Conservation (phyloP, 2,329 filamentous ascomycete genomes). For the Fusarium siculi region DNA sequence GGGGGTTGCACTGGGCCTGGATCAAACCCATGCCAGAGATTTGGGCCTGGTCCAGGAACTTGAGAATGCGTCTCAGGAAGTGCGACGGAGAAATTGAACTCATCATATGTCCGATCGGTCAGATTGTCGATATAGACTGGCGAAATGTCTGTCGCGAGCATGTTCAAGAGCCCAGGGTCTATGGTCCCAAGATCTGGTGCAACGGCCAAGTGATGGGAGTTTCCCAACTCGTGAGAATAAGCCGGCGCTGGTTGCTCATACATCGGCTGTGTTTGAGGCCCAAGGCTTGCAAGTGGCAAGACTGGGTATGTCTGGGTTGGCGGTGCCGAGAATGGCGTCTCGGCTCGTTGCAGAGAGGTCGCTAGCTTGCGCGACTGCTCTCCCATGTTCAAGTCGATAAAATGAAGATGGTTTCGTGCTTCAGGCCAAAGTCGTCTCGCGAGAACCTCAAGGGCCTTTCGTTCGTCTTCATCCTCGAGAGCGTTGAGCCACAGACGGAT, state of each 20-base stretch:
- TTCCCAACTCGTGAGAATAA: rapidly evolving
- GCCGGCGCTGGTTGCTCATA: neutral
- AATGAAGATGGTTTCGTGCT: constrained; percentile 12
- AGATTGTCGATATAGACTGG: neutral
- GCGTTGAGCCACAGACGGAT: constrained; percentile 28
- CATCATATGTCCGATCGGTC: neutral
- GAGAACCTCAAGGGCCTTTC: constrained; percentile 10
- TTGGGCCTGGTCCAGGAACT: rapidly evolving
- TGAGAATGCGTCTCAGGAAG: rapidly evolving
- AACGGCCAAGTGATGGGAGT: rapidly evolving
- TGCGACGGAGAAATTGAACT: rapidly evolving
- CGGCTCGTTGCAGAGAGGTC: neutral
- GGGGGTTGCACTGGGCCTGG: neutral
- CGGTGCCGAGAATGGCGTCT: rapidly evolving
- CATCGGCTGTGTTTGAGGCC: rapidly evolving
- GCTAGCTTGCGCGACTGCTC: neutral
- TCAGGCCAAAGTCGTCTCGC: constrained; percentile 32
- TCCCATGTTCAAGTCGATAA: neutral
- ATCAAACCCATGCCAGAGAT: neutral
- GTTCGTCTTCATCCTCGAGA: constrained; percentile 5
- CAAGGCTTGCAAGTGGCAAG: rapidly evolving
- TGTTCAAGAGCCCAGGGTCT: neutral
- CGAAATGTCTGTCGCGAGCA: rapidly evolving
- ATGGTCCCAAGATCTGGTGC: rapidly evolving
- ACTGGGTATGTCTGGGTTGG: rapidly evolving